phyloP scores from a whole-genome alignment of 1,284 basidiomycete species.

The Sporisorium sorghi region DNA sequence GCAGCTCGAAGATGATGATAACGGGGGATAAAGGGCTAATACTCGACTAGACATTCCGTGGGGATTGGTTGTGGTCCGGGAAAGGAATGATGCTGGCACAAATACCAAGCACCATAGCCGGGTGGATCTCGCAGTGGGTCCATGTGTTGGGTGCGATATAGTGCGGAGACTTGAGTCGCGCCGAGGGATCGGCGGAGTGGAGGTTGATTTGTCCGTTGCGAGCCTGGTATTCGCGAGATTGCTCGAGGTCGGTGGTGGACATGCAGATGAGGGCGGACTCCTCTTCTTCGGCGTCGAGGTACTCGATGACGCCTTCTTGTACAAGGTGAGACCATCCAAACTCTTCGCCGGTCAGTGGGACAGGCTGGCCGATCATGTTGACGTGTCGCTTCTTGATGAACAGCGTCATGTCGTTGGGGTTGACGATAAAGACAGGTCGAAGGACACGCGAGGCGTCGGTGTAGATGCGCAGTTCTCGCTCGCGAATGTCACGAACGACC shows the following conservation, averaged over 20 bases:
- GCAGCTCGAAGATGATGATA: background rate
- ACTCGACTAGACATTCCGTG: slow-evolving; percentile 90
- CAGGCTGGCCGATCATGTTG: slow-evolving; percentile 74
- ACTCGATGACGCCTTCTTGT: slow-evolving; percentile 88
- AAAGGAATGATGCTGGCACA: slow-evolving; percentile 99
- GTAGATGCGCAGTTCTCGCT: slow-evolving; percentile 91
- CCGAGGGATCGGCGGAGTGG: slow-evolving; percentile 82
- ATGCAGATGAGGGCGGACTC: slow-evolving; percentile 99
- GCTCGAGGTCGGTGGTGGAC: slow-evolving; percentile 94
- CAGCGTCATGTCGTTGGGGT: slow-evolving; percentile 78
- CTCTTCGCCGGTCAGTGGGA: slow-evolving; percentile 54
- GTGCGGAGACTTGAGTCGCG: slow-evolving; percentile 75
- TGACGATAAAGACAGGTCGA: slow-evolving; percentile 96
- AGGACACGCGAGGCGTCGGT: slow-evolving; percentile 97
- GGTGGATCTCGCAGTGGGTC: slow-evolving; percentile 99
- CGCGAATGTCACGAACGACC: slow-evolving; percentile 95
- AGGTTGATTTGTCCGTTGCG: slow-evolving; percentile 74
- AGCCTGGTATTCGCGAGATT: slow-evolving; percentile 72
- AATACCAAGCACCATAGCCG: slow-evolving; percentile 97
- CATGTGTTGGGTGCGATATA: slow-evolving; percentile 74
- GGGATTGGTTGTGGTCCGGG: slow-evolving; percentile 99
- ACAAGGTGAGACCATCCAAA: slow-evolving; percentile 87
- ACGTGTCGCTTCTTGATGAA: slow-evolving; percentile 88
- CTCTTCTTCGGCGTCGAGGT: slow-evolving; percentile 98
- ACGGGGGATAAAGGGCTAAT: background rate